Percentiles rank a stretch among this genome's conserved stretches.
Evolutionary conservation across 164 flowering plant genomes (phyloP).

Genomic region (Magnolia sinica): DNA sequence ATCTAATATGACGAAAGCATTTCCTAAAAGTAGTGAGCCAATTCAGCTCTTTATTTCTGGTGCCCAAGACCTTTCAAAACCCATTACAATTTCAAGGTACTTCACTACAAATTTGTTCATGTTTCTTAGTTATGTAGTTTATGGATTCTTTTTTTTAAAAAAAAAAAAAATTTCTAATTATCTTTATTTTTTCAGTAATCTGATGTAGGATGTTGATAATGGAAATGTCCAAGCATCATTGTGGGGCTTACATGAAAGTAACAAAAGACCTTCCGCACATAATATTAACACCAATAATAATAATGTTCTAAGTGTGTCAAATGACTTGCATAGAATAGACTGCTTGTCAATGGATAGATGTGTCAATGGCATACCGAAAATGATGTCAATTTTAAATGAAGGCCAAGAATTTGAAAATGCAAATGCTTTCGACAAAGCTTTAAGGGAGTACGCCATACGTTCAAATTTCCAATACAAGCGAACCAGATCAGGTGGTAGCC

Average conservation of each 20-base stretch:
- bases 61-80: too few relatives aligned
- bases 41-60: too few relatives aligned
- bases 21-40: too few relatives aligned
- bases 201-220: background rate
- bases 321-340: too few relatives aligned
- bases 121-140: too few relatives aligned
- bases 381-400: background rate
- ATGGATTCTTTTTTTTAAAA: too few relatives aligned
- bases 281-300: background rate
- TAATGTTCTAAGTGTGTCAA: background rate
- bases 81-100: too few relatives aligned
- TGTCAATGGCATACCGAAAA: background rate
- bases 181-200: background rate
- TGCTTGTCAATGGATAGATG: too few relatives aligned
- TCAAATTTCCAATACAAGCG: background rate
- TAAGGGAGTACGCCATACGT: slow-evolving; percentile 1
- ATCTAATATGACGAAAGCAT: too few relatives aligned
- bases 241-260: background rate
- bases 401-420: slow-evolving; percentile 5
- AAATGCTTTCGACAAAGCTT: background rate
- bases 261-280: background rate
- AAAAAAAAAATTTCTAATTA: background rate
- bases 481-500: background rate
- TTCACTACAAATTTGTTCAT: too few relatives aligned
- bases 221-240: background rate